Evolutionary conservation across 768 basidiomycete species (phyloP), one percentile per base, ranked within the genome.

Genomic region (Tylopilus felleus): DNA sequence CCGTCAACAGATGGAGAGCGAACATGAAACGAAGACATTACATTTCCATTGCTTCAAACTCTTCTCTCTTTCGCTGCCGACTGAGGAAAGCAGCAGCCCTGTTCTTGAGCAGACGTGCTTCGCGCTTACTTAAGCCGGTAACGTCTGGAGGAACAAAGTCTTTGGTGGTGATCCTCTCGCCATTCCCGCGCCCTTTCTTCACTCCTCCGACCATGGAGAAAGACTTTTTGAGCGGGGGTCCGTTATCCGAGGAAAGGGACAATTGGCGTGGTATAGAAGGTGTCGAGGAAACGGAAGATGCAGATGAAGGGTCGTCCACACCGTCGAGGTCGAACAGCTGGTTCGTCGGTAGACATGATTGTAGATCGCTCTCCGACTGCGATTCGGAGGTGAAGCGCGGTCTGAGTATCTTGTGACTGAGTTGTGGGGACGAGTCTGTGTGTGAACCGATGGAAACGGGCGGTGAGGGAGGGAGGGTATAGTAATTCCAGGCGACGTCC

Each of bases 31-130:
- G 44, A 51, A 54, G 64, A 52, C 84, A 88, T 74, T 74, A 93
- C 90, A 88, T 73, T 77, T 93, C 92, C 89, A 94, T 93, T 64
- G 68, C 76, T 73, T 94, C 92, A 65, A 92, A 94, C 74, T 93
- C 91, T 73, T 94, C 92, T 52, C 92, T 83, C 72, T 94, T 94
- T 63, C 92, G 80, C 71, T 94, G 92, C 68, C 92, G 79, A 73
- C 85, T 88, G 66, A 94, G 85, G 76, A 94, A 94, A 54, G 92
- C 92, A 12, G 92, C 92, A 13, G 92, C 92, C 52, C 92, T 81
- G 74, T 94, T 94, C 78, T 94, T 94, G 53, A 94, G 88, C 9
- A 94, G 80, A 49, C 92, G 84, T 56, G 92, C 92, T 73, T 94
- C 92, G 47, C 92, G 89, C 72, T 94, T 94, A 77, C 80, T 85